Percentiles rank a stretch among this genome's conserved stretches.
phyloP scores from a whole-genome alignment of 352 stramenopile genomes.

The Phytopythium aichiense region DNA sequence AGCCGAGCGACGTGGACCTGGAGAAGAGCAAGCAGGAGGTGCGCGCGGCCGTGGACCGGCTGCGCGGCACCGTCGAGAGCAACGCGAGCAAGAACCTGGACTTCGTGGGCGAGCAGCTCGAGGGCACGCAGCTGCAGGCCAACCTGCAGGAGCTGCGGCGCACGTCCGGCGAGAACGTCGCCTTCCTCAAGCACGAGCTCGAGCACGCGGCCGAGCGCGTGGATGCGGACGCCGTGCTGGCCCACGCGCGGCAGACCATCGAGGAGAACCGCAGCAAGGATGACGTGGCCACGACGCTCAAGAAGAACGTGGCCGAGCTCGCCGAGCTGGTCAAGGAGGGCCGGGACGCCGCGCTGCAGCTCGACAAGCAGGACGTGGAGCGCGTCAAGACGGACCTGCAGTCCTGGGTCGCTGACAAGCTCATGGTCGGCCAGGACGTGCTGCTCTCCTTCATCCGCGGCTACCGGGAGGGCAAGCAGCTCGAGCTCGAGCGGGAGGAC shows the following conservation, averaged over 20 bases:
- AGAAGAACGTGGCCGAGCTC: conserved; percentile 71
- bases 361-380: conserved; percentile 66
- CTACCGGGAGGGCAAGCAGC: conserved; percentile 72
- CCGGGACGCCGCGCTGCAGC: conserved; percentile 43
- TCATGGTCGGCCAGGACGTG: conserved; percentile 76
- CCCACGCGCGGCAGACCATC: conserved; percentile 54
- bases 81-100: conserved; percentile 53
- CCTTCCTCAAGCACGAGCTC: conserved; percentile 51
- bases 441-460: conserved; percentile 81
- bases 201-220: conserved; percentile 47
- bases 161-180: conserved; percentile 48
- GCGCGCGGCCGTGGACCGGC: conserved; percentile 31
- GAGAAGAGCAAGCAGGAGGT: conserved; percentile 66
- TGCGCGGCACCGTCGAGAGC: conserved; percentile 52
- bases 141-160: conserved; percentile 52
- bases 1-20: conserved; percentile 48
- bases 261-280: conserved; percentile 66
- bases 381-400: conserved; percentile 55
- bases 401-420: conserved; percentile 82
- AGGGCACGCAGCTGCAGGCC: conserved; percentile 55
- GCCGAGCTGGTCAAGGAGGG: conserved; percentile 54
- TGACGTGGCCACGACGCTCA: conserved; percentile 57
- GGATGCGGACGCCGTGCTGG: conserved; percentile 54
- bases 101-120: conserved; percentile 58
- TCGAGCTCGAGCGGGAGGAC: conserved; percentile 71